A percentile compares a stretch with the other conserved stretches of the same genome.
These are phyloP conservation scores for Teratosphaeria destructans DNA, from an alignment of 2,329 filamentous ascomycete genomes.

Conservation along the genomic window DNA sequence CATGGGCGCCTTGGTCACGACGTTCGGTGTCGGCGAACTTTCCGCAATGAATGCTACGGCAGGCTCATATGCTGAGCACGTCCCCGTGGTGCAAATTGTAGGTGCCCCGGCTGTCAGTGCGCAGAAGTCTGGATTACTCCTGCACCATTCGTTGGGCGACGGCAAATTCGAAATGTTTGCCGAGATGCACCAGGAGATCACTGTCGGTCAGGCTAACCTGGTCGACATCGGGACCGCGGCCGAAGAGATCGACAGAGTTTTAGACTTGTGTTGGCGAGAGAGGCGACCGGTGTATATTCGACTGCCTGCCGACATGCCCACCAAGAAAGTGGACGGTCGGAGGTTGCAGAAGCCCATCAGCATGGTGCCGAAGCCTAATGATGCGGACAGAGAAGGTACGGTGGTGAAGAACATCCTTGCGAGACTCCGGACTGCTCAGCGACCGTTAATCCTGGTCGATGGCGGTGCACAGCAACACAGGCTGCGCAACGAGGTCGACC, in stretches of 20 bases:
- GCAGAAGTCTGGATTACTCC: constrained; percentile 31
- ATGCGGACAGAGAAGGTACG: neutral
- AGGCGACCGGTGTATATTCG: neutral
- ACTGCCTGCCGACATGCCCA: constrained; percentile 1
- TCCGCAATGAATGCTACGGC: constrained; percentile 38
- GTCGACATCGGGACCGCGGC: constrained; percentile 51
- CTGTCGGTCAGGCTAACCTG: constrained; percentile 60
- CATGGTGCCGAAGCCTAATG: neutral
- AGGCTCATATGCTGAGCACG: constrained; percentile 38
- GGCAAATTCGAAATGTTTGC: constrained; percentile 74
- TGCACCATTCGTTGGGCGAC: constrained; percentile 38
- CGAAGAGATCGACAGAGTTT: constrained; percentile 68
- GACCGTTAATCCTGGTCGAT: neutral
- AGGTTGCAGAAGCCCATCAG: neutral
- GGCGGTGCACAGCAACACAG: neutral
- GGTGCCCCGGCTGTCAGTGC: constrained; percentile 32
- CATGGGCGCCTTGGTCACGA: constrained; percentile 36
- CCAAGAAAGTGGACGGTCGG: neutral
- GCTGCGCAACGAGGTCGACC: constrained; percentile 51
- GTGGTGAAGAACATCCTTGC: neutral
- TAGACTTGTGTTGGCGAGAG: constrained; percentile 62
- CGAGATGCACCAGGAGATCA: constrained; percentile 64
- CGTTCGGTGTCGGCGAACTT: constrained; percentile 40
- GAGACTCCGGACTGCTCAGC: neutral
- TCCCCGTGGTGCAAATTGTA: constrained; percentile 39